These are phyloP conservation scores for Ceratocystis destructans DNA, from an alignment of 2,329 filamentous ascomycete species.

Conservation along the genomic window DNA sequence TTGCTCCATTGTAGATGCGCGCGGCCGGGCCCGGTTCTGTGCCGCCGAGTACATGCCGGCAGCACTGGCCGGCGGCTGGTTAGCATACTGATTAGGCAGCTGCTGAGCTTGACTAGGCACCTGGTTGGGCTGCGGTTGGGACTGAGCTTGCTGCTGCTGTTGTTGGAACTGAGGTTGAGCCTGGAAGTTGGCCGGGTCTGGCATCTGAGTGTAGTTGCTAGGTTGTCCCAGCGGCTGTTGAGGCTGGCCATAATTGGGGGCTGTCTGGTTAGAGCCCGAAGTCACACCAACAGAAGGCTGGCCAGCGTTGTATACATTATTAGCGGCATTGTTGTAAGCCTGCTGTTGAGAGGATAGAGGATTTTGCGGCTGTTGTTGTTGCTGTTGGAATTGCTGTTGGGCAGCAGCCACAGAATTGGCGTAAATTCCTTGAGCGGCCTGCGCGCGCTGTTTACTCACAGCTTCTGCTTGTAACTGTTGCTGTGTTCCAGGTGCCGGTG, in stretches of 20 bases:
- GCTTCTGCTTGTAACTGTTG: slow-evolving; percentile 94
- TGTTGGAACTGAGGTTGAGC: slow-evolving; percentile 59
- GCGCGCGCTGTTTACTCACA: slow-evolving; percentile 78
- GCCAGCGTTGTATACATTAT: slow-evolving; percentile 22
- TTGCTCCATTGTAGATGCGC: slow-evolving; percentile 92
- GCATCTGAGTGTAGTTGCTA: slow-evolving; percentile 6
- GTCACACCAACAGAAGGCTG: slow-evolving; percentile 20
- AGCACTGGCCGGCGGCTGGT: slow-evolving; percentile 29
- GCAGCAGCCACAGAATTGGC: slow-evolving; percentile 47
- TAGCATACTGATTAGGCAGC: slow-evolving; percentile 49
- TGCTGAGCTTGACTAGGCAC: slow-evolving; percentile 40
- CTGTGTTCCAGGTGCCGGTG: slow-evolving; percentile 82
- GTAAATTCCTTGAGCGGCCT: slow-evolving; percentile 50
- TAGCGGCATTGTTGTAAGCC: slow-evolving; percentile 36
- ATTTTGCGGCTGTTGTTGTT: slow-evolving; percentile 16
- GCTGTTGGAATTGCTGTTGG: slow-evolving; percentile 18
- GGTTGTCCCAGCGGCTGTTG: slow-evolving; percentile 10
- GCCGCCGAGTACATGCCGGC: slow-evolving; percentile 27
- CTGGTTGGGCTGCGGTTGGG: slow-evolving; percentile 8
- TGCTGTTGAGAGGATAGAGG: slow-evolving; percentile 23
- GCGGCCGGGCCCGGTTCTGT: slow-evolving; percentile 58
- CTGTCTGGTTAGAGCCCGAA: slow-evolving; percentile 8
- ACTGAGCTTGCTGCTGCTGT: slow-evolving; percentile 35
- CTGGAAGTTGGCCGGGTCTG: neutral
- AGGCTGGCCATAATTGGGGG: slow-evolving; percentile 25